A percentile compares a stretch with the other conserved stretches of the same genome.
These are phyloP conservation scores for Caloboletus inedulis DNA, from an alignment of 1,284 basidiomycete genomes.

Conservation along the genomic window DNA sequence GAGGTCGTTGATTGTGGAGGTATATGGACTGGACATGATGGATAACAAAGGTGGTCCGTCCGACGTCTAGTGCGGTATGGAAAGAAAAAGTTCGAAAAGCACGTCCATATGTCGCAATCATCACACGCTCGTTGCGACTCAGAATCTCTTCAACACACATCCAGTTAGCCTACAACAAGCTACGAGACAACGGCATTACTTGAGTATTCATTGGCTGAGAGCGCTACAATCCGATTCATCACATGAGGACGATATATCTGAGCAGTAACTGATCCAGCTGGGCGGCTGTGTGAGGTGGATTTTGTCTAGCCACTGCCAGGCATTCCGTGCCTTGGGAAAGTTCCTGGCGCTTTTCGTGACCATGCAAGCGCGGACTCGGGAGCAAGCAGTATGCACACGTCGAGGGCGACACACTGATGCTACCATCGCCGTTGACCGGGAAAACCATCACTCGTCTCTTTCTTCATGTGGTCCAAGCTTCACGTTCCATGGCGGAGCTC, in stretches of 20 bases:
- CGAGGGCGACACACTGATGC: background rate
- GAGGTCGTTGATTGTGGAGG: constrained; percentile 67
- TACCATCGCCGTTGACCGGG: background rate
- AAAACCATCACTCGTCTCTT: background rate
- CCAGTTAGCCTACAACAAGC: too few species aligned
- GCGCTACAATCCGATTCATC: background rate
- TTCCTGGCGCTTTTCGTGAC: background rate
- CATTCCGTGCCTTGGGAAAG: background rate
- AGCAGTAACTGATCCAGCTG: background rate
- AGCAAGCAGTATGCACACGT: background rate
- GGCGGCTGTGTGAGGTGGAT: background rate
- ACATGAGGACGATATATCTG: background rate
- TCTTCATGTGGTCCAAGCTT: constrained; percentile 14
- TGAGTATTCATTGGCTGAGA: background rate
- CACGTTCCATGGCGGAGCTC: constrained; percentile 4
- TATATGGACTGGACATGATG: constrained; percentile 24
- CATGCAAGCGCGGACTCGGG: background rate
- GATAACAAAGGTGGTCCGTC: background rate
- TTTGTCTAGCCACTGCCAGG: background rate
- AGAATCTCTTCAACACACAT: too few species aligned
- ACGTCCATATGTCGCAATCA: constrained; percentile 10
- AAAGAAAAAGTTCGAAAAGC: background rate
- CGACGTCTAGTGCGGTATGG: background rate
- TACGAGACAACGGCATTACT: too few species aligned
- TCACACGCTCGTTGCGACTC: too few species aligned